These are phyloP conservation scores for Strobilomyces confusus DNA, from an alignment of 768 basidiomycete genomes.

Conservation along the genomic window DNA sequence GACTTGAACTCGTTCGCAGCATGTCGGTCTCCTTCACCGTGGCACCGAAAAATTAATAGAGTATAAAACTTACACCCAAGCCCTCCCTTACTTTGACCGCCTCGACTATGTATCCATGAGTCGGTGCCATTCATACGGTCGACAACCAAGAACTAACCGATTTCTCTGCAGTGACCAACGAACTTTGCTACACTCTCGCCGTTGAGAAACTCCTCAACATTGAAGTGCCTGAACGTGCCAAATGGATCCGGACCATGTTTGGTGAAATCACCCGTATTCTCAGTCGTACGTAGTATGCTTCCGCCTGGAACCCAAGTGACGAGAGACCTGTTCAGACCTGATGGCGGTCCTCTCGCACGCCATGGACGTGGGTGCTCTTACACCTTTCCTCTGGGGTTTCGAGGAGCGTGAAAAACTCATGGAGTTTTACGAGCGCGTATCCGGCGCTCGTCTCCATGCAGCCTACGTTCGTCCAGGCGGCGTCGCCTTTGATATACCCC, in stretches of 20 bases:
- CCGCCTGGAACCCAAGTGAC: background rate
- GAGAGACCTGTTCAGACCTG: constrained; percentile 51
- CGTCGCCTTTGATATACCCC: constrained; percentile 95
- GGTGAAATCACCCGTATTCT: constrained; percentile 95
- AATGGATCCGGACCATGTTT: constrained; percentile 97
- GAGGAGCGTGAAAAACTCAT: constrained; percentile 99
- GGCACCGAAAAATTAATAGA: constrained; percentile 99
- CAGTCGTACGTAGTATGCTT: constrained; percentile 60
- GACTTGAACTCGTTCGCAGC: constrained; percentile 41
- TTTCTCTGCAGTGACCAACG: constrained; percentile 85
- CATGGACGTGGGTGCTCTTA: constrained; percentile 97
- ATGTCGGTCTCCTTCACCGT: constrained; percentile 93
- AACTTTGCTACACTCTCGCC: constrained; percentile 93
- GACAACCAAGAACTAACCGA: constrained; percentile 1
- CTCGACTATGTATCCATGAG: constrained; percentile 99
- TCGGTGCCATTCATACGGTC: constrained; percentile 37
- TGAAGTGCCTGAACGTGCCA: constrained; percentile 92
- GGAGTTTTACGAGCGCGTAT: constrained; percentile 99
- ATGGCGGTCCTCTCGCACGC: constrained; percentile 97
- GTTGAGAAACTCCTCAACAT: constrained; percentile 98
- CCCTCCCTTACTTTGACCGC: constrained; percentile 97
- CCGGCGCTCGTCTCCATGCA: constrained; percentile 93
- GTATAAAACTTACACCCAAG: constrained; percentile 98
- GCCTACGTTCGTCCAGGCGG: constrained; percentile 98
- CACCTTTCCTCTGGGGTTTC: constrained; percentile 99